Base-by-base conservation (phyloP, 345 rosid species). In the Corchorus olitorius region DNA sequence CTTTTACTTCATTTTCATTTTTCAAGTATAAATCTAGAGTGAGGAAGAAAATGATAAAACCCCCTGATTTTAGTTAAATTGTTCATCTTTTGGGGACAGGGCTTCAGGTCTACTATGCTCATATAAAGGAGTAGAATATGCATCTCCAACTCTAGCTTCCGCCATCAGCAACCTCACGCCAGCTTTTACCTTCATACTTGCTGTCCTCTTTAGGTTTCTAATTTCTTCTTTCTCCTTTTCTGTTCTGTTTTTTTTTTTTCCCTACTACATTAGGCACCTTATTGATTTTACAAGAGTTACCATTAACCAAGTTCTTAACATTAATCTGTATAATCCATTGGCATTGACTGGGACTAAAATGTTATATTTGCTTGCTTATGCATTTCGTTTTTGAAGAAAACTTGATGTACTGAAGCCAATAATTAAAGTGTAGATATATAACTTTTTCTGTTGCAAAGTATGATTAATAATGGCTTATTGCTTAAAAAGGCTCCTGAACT, bases 141-240 rank as follows among this genome's bases (percentile, higher is more conserved):
- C 80, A 52, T 82, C 85, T 3, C 83, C 85, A 8, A 82, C 80
- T 20, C 59, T 82, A 15, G 74, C 84, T 1, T 79, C 83, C 7
- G 85, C 85, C 6, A 73, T 82, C 80, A 75, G 85, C 54, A 82
- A 76, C 43, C 76, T 81, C 16, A 70, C 46, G 16, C 84, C 81
- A 68, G 83, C 80, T 13, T 79, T 82, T 62, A 82, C 85, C 58
- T 82, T 83, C 78, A 73, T 73, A 19, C 81, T 82, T 62, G 85
- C 78, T 4, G 54, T 79, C 9, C 0, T 76, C 39, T 82, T 73
- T 46, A 46, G 83, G 85, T 82, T 67, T 75, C 39, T 59, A 9
- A 15, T 5, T 59, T 11, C 63, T 59, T 11, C 41, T 5, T 39
- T 5, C 5, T 39, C 5, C 5, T 39, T 5, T 39, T 39, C 41